Conservation (phyloP, 768 basidiomycete genomes). For the Pisolithus orientalis region DNA sequence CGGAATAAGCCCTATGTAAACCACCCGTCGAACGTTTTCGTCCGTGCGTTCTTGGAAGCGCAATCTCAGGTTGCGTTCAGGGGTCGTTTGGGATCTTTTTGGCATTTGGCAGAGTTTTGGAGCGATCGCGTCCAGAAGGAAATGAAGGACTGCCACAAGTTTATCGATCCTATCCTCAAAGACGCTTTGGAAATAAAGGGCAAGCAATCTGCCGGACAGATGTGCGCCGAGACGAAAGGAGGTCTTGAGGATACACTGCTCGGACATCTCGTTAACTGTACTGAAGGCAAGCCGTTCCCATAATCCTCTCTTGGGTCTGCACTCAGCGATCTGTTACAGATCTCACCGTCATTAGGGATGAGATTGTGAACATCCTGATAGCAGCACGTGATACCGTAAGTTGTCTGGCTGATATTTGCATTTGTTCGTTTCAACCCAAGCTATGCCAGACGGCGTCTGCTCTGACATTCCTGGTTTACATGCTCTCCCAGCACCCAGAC, state of each 20-base stretch:
- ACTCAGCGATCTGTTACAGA: too few species aligned
- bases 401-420: neutral
- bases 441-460: too few species aligned
- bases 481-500: too few species aligned
- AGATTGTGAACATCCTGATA: slow-evolving; percentile 21
- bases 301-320: neutral
- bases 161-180: slow-evolving; percentile 47
- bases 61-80: slow-evolving; percentile 38
- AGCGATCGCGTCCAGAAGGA: slow-evolving; percentile 39
- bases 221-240: slow-evolving; percentile 4
- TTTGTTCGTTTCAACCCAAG: neutral
- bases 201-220: slow-evolving; percentile 12
- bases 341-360: too few species aligned
- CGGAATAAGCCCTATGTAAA: slow-evolving; percentile 8
- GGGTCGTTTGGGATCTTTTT: slow-evolving; percentile 35
- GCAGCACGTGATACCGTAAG: slow-evolving; percentile 30
- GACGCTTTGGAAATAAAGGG: slow-evolving; percentile 38
- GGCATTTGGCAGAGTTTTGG: slow-evolving; percentile 52
- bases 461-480: too few species aligned
- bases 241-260: slow-evolving; percentile 22
- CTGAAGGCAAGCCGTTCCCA: slow-evolving; percentile 15
- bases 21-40: slow-evolving; percentile 38
- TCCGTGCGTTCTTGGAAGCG: slow-evolving; percentile 43
- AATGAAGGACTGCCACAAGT: slow-evolving; percentile 42
- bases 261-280: slow-evolving; percentile 24